Base-by-base conservation (phyloP, 176 grass and related monocot genomes). In the Hyparrhenia diplandra region DNA sequence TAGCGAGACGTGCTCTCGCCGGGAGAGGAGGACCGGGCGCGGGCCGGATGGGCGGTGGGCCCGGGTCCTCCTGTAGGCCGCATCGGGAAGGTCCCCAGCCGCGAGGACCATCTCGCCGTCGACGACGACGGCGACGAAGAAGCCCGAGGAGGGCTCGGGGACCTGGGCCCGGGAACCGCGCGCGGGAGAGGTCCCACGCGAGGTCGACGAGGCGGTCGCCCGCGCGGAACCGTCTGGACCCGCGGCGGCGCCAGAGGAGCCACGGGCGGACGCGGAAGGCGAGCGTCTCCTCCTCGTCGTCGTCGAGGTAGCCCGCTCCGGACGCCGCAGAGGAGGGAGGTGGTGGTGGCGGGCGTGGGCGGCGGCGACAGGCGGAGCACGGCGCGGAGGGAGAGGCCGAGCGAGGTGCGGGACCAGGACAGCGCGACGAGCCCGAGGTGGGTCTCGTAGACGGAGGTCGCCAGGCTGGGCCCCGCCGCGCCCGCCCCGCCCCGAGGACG, bases 371-470 rank as follows among this genome's bases (percentile, higher is more conserved):
- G 83, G 59, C 88, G 88, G 80, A 93, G 83, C 10, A 88, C 89
- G 66, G 80, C 72, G 76, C 88, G 94, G 69, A 93, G 91, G 8
- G 88, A 87, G 73, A 93, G 76, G 74, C 94, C 94, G 35, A 97
- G 60, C 46, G 88, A 65, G 69, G 87, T 65, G 58, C 91, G 89
- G 32, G 91, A 88, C 94, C 94, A 97, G 28, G 89, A 87, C 30
- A 97, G 86, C 34, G 85, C 91, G 13, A 86, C 89, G 41, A 32
- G 84, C 14, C 91, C 94, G 72, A 91, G 82, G 54, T 79, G 86
- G 35, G 94, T 97, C 75, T 97, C 94, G 86, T 97, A 97, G n/a
- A 94, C 91, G 23, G 91, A 91, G 27, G 94, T 91, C 9, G 81
- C 82, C 14, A 89, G 58, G 74, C 76, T 87, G 57, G 84, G 79